Base-by-base conservation (phyloP, 768 basidiomycete genomes). In the Suillus subalutaceus region DNA sequence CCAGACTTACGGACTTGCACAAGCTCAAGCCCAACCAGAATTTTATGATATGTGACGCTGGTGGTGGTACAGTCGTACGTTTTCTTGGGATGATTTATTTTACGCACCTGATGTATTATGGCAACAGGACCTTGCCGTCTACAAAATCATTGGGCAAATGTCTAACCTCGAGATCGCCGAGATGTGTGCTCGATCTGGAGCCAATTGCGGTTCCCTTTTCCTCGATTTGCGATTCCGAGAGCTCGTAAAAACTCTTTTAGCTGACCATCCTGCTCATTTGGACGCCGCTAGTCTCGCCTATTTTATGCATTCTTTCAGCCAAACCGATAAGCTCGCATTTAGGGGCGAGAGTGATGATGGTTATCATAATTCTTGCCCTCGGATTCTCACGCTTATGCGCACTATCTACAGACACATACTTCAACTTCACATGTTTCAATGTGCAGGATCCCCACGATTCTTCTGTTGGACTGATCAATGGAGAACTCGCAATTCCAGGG, bases 31-130 rank as follows among this genome's bases (percentile, higher is more conserved):
- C 92, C 0, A 90, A 89, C 26, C 93, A 96, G 72, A 93, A 88
- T 68, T 96, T 96, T 74, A 89, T 96, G 76, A 91, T 96, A n/a
- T 93, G 91, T 72, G 94, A 96, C 77, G 93, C 93, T 23, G 94
- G 92, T 72, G 92, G 93, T 73, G 92, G 92, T 73, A 92, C 90
- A 13, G 89, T 91, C 57, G 84, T 82, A 78, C 57, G 83, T 79
- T 26, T 68, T 16, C 26, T 60, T 43, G 10, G 13, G 56, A 59
- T 30, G 26, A 37, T 48, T 80, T 81, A 73, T 65, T 79, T 62
- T 10, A 56, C 63, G 38, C 26, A 4, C 15, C 41, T 62, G 12
- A 63, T 15, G 15, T 37, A 5, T 37, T n/a, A 2, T 26, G 59
- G 50, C 50, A 69, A 58, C 44, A 72, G 78, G 79, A 80, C 59